Conservation (phyloP, 305 asterid genomes). For the Ajuga reptans region DNA sequence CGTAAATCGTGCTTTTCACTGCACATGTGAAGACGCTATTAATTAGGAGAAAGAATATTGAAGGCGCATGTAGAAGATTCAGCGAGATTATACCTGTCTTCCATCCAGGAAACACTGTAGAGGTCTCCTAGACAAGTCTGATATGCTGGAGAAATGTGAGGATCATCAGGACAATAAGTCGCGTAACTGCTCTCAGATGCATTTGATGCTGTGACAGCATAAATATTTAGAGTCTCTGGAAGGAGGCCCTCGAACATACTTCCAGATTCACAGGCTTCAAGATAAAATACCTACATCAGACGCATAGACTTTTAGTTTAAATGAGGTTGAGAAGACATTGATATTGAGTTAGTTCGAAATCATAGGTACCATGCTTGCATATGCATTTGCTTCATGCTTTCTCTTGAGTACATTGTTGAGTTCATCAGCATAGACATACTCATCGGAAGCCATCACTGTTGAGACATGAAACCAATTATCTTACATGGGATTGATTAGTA, state of each 20-base stretch:
- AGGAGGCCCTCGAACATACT: conserved; percentile 44
- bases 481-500: not conserved
- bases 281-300: conserved; percentile 29
- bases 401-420: conserved; percentile 28
- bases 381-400: conserved; percentile 28
- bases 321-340: not conserved
- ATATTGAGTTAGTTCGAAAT: too few relatives aligned
- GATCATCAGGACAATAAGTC: conserved; percentile 28
- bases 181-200: conserved; percentile 30
- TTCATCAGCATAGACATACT: conserved; percentile 24
- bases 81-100: conserved; percentile 29
- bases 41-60: not conserved
- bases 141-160: conserved; percentile 21
- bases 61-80: not conserved
- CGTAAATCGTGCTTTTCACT: conserved; percentile 24
- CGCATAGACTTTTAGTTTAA: not conserved
- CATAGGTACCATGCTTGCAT: conserved; percentile 27
- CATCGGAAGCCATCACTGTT: conserved; percentile 31
- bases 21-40: not conserved
- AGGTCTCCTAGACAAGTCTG: conserved; percentile 33
- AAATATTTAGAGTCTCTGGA: conserved; percentile 27
- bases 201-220: conserved; percentile 38
- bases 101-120: conserved; percentile 42
- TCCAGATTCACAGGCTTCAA: conserved; percentile 44
- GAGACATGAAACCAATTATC: not conserved